Evolutionary conservation across 1,284 basidiomycete genomes (phyloP), one percentile per base, ranked within the genome.

Genomic region (Malassezia globosa): DNA sequence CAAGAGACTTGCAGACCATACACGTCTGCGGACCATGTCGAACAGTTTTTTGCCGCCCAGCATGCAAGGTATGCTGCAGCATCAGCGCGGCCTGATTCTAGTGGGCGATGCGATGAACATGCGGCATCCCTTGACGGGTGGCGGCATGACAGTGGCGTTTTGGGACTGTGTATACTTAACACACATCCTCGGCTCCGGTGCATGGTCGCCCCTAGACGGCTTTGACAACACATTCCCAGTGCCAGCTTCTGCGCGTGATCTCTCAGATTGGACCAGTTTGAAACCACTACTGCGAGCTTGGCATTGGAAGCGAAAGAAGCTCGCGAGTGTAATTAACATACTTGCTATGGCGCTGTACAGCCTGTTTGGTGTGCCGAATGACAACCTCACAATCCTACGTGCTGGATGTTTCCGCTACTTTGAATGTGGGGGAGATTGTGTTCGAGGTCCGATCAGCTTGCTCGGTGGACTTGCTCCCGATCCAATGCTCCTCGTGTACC

Each of bases 71-170:
- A 46, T 83, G 60, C 60, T 27, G 48, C 49, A 63, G 22, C 52
- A 66, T 6, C 59, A 81, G 54, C 76, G 81, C 46, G 89, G 90
- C 18, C 82, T 82, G 7, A 77, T 97, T 56, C 79, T 97, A 48
- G 77, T 95, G 34, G 94, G 94, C 4, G 94, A 97, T 72, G 83
- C 92, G 1, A 92, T 89, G 84, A 99, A 97, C 72, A 97, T 97
- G 90, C 84, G 94, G 1, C 94, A 99, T 73, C 92, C 94, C 0
- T 77, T 99, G 10, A 97, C 92, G 0, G 94, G 94, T 8, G 92
- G 75, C 60, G 68, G 68, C 18, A 71, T 71, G 68, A 60, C 66
- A 1, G 68, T 71, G 13, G 68, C 63, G 8, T 50, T 71, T n/a
- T 71, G 66, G 66, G 68, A 71, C 39, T 58, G 54, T 2, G 62